Percentiles rank a stretch among this genome's conserved stretches.
Conservation (phyloP, 129 eudicot genomes). For the Escallonia rubra region DNA sequence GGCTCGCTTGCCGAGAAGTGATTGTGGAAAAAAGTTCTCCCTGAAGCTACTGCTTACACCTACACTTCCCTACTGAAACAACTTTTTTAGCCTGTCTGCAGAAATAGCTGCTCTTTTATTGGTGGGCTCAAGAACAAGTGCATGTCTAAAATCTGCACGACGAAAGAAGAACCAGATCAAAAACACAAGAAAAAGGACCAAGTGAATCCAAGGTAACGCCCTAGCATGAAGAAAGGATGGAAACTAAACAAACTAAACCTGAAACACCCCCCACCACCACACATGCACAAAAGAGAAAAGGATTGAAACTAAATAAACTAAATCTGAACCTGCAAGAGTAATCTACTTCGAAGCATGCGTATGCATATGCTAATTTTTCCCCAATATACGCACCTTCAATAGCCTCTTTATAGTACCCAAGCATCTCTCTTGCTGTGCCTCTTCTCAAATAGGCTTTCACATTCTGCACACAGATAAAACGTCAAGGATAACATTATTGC, state of each 20-base stretch:
- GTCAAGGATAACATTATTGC: not conserved
- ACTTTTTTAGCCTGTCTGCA: conserved; percentile 56
- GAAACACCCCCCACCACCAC: too few species aligned
- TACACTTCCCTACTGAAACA: conserved; percentile 33
- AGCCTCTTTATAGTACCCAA: conserved; percentile 81
- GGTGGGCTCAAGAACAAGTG: conserved; percentile 90
- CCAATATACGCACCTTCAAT: conserved; percentile 51
- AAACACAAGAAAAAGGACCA: not conserved
- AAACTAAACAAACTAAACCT: not conserved
- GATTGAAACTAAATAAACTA: too few species aligned
- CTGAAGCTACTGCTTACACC: not conserved
- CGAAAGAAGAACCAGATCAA: not conserved
- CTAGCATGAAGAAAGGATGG: too few species aligned
- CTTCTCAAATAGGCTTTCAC: conserved; percentile 82
- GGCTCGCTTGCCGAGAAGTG: too few species aligned
- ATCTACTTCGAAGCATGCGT: not conserved
- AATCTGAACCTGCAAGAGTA: too few species aligned
- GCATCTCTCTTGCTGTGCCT: conserved; percentile 92
- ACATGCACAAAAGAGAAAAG: not conserved
- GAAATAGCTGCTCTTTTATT: conserved; percentile 76
- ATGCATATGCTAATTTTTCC: not conserved
- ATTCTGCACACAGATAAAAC: conserved; percentile 41
- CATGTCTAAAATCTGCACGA: conserved; percentile 74
- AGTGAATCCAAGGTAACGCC: too few species aligned
- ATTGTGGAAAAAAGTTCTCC: not conserved